phyloP scores from a whole-genome alignment of 371 early-diverging fungal genomes.

The Saksenaea vasiformis region DNA sequence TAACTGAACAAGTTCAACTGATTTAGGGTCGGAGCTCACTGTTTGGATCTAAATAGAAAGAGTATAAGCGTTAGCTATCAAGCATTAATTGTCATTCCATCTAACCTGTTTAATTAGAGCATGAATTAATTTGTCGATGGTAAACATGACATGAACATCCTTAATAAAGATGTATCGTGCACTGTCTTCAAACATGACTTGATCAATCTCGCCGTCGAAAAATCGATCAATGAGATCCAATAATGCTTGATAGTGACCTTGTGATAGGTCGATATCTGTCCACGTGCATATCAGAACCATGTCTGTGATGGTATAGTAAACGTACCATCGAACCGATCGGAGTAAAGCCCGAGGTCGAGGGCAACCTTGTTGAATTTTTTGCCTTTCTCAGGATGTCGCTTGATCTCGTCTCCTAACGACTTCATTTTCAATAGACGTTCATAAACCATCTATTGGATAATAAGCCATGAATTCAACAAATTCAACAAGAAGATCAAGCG shows the following conservation, averaged over 20 bases:
- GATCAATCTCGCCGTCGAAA: constrained; percentile 78
- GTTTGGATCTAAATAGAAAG: background rate
- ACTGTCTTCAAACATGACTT: constrained; percentile 84
- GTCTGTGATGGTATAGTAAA: background rate
- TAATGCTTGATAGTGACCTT: background rate
- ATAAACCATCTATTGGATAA: background rate
- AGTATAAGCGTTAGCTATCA: background rate
- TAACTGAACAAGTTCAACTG: constrained; percentile 36
- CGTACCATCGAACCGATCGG: background rate
- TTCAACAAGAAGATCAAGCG: constrained; percentile 55
- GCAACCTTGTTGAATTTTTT: background rate
- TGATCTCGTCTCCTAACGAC: background rate
- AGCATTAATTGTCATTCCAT: background rate
- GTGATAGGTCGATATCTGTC: background rate
- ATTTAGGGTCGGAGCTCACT: constrained; percentile 14
- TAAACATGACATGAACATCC: constrained; percentile 78
- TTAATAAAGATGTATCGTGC: constrained; percentile 82
- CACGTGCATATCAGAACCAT: constrained; percentile 30
- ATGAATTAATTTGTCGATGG: constrained; percentile 82
- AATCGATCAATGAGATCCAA: constrained; percentile 46
- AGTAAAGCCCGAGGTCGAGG: background rate
- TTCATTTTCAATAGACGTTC: background rate
- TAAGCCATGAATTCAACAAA: background rate
- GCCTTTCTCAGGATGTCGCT: background rate
- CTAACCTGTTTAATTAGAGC: constrained; percentile 63